These are phyloP conservation scores for Aspergillus biplanus DNA, from an alignment of 495 filamentous ascomycete species.

Conservation along the genomic window DNA sequence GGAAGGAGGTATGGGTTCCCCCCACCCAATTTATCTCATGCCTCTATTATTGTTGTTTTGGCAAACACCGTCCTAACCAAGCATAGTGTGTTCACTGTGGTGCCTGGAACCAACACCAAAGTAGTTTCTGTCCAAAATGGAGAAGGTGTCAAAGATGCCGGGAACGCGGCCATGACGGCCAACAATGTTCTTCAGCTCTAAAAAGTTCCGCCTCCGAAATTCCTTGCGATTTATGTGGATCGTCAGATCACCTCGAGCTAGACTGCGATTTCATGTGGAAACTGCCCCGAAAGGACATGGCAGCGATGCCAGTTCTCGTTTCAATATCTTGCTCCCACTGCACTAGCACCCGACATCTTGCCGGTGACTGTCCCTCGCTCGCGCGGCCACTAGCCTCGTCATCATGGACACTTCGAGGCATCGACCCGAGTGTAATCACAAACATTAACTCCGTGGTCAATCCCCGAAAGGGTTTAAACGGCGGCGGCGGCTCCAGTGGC, in stretches of 20 bases:
- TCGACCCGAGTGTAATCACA: constrained; percentile 39
- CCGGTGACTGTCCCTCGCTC: constrained; percentile 50
- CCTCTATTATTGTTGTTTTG: neutral
- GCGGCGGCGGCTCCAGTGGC: constrained; percentile 7
- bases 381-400: constrained; percentile 27
- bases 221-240: constrained; percentile 52
- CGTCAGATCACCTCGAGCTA: constrained; percentile 43
- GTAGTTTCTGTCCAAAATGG: constrained; percentile 43
- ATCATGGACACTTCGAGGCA: constrained; percentile 40
- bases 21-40: neutral
- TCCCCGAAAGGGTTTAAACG: constrained; percentile 2
- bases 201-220: constrained; percentile 41
- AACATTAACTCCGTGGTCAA: constrained; percentile 38
- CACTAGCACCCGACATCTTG: constrained; percentile 46
- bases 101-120: constrained; percentile 44
- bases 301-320: constrained; percentile 34
- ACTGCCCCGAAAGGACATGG: constrained; percentile 29
- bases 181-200: constrained; percentile 42
- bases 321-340: constrained; percentile 56
- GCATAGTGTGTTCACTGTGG: constrained; percentile 46
- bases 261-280: constrained; percentile 50
- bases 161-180: constrained; percentile 47
- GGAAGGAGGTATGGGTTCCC: constrained; percentile 42
- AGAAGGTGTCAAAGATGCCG: constrained; percentile 50
- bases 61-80: constrained; percentile 7